Evolutionary conservation across 208 protist genomes (phyloP), one percentile per base, ranked within the genome.

Genomic region (Trypanosoma cruzi): DNA sequence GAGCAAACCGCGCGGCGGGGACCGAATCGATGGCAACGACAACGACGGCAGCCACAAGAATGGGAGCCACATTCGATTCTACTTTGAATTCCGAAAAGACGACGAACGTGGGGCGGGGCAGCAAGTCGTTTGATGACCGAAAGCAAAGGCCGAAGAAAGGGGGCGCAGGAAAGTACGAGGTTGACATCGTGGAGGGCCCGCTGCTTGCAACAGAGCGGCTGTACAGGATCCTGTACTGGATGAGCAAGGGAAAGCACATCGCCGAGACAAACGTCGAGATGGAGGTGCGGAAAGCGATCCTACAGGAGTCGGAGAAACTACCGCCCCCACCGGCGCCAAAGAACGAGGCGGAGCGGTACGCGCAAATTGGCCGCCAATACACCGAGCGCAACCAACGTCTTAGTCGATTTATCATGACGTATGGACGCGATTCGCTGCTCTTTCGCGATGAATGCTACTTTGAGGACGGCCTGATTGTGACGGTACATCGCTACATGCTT

Each of bases 381-480:
- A 92, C 88, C 32, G 84, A 91, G 29, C 87, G 90, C 61, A 96
- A 96, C 63, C 87, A 93, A 69, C 81, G 76, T 7, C 77, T 96
- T 5, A 89, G 79, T 64, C 80, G 90, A 64, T 71, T 96, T 18
- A 84, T 78, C 18, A 63, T 92, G 11, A 72, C 80, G 24, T 96
- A 78, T 78, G 90, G 90, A 26, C 67, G 82, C 42, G 84, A 88
- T 32, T 56, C 82, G 54, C 71, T 96, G 2, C 81, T 87, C 52
- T 89, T 96, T 61, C 65, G 72, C 34, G 90, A 96, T 66, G 70
- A 85, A 22, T 88, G 82, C 64, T 93, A 85, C 72, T 84, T 96
- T 48, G 81, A 92, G 54, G 90, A 96, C 48, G 87, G 87, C 13
- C 42, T 81, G 37, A 83, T 93, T 53, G 85, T 95, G 0, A 92